Percentiles rank a stretch among this genome's conserved stretches.
Evolutionary conservation across 2,329 filamentous ascomycete species (phyloP).

Genomic region (Penicillium sp.): DNA sequence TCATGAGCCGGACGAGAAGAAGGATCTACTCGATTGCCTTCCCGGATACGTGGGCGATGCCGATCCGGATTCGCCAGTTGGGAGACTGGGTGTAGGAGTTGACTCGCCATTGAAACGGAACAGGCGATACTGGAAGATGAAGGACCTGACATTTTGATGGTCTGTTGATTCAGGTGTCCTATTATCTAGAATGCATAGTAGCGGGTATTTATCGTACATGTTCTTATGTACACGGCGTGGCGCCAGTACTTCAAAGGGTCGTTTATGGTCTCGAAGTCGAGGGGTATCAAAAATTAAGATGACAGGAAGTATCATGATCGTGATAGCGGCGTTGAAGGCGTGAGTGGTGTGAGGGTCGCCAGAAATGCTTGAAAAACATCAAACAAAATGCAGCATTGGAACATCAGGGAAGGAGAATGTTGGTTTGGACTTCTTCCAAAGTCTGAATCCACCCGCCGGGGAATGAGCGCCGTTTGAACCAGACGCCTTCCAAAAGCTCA

Average conservation of each 20-base stretch:
- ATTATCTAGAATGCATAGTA: too few species aligned
- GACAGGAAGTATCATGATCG: neutral
- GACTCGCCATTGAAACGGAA: neutral
- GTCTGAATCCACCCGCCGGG: conserved; percentile 36
- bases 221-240: neutral
- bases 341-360: neutral
- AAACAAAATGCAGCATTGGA: neutral
- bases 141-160: neutral
- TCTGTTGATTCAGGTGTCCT: too few species aligned
- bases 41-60: neutral
- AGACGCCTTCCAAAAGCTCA: conserved; percentile 31
- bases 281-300: neutral
- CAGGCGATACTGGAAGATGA: neutral
- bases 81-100: neutral
- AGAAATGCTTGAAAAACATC: neutral
- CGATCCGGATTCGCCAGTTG: neutral
- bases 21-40: neutral
- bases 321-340: neutral
- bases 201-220: neutral
- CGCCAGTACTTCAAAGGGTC: neutral
- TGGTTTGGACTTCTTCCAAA: conserved; percentile 36
- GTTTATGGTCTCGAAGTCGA: too few species aligned
- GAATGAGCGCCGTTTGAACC: conserved; percentile 37
- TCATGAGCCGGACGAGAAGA: neutral
- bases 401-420: conserved; percentile 33